phyloP scores from a whole-genome alignment of 1,139 yeast species.

The Lizanozyma gosingica region DNA sequence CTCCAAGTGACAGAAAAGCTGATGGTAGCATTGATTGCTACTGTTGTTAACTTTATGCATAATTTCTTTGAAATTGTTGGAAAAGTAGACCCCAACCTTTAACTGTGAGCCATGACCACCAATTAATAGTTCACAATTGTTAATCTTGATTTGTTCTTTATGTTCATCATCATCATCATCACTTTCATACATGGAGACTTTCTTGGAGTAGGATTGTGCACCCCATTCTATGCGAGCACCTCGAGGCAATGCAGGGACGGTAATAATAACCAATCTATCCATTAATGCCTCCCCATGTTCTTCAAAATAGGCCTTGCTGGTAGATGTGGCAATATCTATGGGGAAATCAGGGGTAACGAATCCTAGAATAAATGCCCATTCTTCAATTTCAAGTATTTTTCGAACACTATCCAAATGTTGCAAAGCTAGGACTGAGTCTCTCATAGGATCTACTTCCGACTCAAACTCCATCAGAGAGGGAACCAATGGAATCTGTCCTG shows the following conservation, averaged over 20 bases:
- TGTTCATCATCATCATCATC: slow-evolving; percentile 28
- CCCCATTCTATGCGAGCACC: slow-evolving; percentile 76
- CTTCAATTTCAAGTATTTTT: slow-evolving; percentile 37
- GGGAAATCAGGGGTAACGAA: slow-evolving; percentile 32
- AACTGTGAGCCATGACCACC: slow-evolving; percentile 1
- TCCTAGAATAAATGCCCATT: slow-evolving; percentile 43
- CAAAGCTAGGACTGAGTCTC: slow-evolving; percentile 44
- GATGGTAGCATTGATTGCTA: not conserved
- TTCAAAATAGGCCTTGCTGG: slow-evolving; percentile 26
- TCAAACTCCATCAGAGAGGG: slow-evolving; percentile 59
- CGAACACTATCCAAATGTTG: slow-evolving; percentile 70
- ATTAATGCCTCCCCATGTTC: slow-evolving; percentile 19
- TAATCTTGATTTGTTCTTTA: slow-evolving; percentile 4
- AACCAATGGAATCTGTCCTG: slow-evolving; percentile 86
- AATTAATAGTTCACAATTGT: slow-evolving; percentile 1
- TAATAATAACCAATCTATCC: slow-evolving; percentile 40
- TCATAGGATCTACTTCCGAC: slow-evolving; percentile 10
- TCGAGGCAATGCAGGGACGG: slow-evolving; percentile 58
- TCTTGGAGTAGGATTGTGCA: slow-evolving; percentile 40
- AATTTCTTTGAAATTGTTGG: not conserved
- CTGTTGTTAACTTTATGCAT: not conserved
- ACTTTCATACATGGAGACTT: slow-evolving; percentile 31
- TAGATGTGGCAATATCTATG: slow-evolving; percentile 17
- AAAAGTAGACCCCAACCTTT: slow-evolving; percentile 3
- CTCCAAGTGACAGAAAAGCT: slow-evolving; percentile 5